A percentile compares a stretch with the other conserved stretches of the same genome.
Evolutionary conservation across 2,329 filamentous ascomycete species (phyloP).

Genomic region (Hypoxylon sp.): DNA sequence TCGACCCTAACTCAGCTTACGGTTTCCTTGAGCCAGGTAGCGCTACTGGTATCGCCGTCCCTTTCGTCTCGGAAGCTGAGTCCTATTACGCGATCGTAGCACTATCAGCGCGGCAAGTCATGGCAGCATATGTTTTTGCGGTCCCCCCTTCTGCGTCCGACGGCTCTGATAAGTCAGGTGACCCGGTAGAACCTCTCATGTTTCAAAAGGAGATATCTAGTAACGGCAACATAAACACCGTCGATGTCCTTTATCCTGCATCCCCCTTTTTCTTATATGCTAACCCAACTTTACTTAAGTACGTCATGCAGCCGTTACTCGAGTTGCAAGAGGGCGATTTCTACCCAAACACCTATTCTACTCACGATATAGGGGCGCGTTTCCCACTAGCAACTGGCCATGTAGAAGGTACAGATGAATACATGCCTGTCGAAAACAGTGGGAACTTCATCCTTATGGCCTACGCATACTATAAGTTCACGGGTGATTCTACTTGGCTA

Average conservation of each 20-base stretch:
- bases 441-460: constrained; percentile 84
- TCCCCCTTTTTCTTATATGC: constrained; percentile 89
- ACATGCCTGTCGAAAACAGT: constrained; percentile 81
- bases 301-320: constrained; percentile 81
- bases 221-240: constrained; percentile 84
- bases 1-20: constrained; percentile 44
- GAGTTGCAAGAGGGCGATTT: constrained; percentile 84
- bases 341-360: constrained; percentile 83
- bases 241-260: constrained; percentile 87
- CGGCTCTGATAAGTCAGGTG: constrained; percentile 1
- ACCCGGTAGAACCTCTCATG: constrained; percentile 73
- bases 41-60: constrained; percentile 67
- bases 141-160: constrained; percentile 66
- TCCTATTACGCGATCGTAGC: constrained; percentile 83
- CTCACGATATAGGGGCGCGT: constrained; percentile 79
- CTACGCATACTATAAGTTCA: constrained; percentile 54
- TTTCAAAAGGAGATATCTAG: constrained; percentile 90
- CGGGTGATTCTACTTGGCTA: constrained; percentile 54
- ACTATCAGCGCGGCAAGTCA: constrained; percentile 81
- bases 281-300: constrained; percentile 82
- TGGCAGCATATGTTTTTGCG: constrained; percentile 82
- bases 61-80: constrained; percentile 79
- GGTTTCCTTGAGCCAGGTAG: constrained; percentile 60
- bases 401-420: constrained; percentile 75
- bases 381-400: constrained; percentile 83